Conservation (phyloP, 495 filamentous ascomycete species). For the Clohesyomyces aquaticus region DNA sequence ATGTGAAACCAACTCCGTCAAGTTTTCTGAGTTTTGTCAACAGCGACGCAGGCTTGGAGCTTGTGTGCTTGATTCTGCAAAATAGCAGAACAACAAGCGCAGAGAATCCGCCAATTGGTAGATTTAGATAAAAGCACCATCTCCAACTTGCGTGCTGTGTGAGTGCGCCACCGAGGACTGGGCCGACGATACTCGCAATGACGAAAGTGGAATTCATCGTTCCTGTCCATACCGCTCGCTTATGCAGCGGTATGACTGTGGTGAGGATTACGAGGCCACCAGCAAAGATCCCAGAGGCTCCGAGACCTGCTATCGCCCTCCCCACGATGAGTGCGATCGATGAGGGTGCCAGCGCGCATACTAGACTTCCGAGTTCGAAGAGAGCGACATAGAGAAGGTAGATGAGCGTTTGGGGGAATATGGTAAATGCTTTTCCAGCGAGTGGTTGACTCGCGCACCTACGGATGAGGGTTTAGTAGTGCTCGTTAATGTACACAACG, state of each 20-base stretch:
- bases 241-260: slow-evolving; percentile 69
- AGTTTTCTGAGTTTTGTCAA: slow-evolving; percentile 60
- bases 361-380: slow-evolving; percentile 83
- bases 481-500: slow-evolving; percentile 34
- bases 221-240: slow-evolving; percentile 72
- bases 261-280: slow-evolving; percentile 83
- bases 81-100: slow-evolving; percentile 56
- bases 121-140: slow-evolving; percentile 83
- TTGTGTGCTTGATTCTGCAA: slow-evolving; percentile 51
- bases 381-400: slow-evolving; percentile 71
- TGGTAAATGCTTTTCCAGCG: slow-evolving; percentile 77
- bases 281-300: slow-evolving; percentile 79
- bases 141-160: slow-evolving; percentile 63
- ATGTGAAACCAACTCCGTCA: slow-evolving; percentile 65
- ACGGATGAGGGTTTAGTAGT: slow-evolving; percentile 1
- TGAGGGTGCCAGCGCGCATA: slow-evolving; percentile 76
- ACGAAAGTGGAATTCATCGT: slow-evolving; percentile 76
- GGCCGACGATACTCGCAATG: slow-evolving; percentile 61
- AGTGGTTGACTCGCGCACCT: slow-evolving; percentile 69
- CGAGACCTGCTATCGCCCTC: slow-evolving; percentile 82
- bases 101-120: slow-evolving; percentile 64
- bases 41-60: neutral
- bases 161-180: slow-evolving; percentile 46
- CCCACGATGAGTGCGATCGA: slow-evolving; percentile 79
- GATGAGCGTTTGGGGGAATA: slow-evolving; percentile 69